phyloP scores from a whole-genome alignment of 2,329 filamentous ascomycete species.

The Polychaeton citri region DNA sequence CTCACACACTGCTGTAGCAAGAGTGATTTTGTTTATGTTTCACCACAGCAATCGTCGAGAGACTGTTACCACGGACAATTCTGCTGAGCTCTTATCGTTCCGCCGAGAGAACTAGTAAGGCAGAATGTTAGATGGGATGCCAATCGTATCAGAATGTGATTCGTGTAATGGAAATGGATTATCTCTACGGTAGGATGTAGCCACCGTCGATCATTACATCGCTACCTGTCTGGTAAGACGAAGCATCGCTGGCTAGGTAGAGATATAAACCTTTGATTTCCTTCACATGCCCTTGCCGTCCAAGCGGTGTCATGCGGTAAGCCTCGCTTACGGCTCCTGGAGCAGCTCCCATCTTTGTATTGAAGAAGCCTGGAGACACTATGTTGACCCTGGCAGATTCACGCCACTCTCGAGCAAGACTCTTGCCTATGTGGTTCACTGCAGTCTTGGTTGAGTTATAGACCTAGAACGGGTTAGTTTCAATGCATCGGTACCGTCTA shows the following conservation, averaged over 20 bases:
- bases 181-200: slow-evolving; percentile 36
- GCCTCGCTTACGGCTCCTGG: slow-evolving; percentile 26
- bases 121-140: too few species aligned
- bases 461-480: too few species aligned
- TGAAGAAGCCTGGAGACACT: slow-evolving; percentile 28
- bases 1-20: too few species aligned
- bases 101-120: too few species aligned
- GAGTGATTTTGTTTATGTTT: too few species aligned
- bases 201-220: slow-evolving; percentile 38
- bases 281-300: slow-evolving; percentile 23
- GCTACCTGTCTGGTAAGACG: slow-evolving; percentile 34
- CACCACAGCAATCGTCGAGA: too few species aligned
- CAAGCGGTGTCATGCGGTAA: slow-evolving; percentile 26
- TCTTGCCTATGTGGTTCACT: slow-evolving; percentile 44
- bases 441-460: slow-evolving; percentile 37
- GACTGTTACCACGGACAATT: too few species aligned
- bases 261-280: slow-evolving; percentile 31
- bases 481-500: too few species aligned
- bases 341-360: slow-evolving; percentile 26
- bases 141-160: too few species aligned
- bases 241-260: slow-evolving; percentile 35
- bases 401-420: slow-evolving; percentile 83
- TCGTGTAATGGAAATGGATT: too few species aligned
- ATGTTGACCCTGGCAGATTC: slow-evolving; percentile 32
- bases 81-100: too few species aligned